Evolutionary conservation across 2,329 filamentous ascomycete species (phyloP).

Genomic region (Ophiocordyceps unilateralis): DNA sequence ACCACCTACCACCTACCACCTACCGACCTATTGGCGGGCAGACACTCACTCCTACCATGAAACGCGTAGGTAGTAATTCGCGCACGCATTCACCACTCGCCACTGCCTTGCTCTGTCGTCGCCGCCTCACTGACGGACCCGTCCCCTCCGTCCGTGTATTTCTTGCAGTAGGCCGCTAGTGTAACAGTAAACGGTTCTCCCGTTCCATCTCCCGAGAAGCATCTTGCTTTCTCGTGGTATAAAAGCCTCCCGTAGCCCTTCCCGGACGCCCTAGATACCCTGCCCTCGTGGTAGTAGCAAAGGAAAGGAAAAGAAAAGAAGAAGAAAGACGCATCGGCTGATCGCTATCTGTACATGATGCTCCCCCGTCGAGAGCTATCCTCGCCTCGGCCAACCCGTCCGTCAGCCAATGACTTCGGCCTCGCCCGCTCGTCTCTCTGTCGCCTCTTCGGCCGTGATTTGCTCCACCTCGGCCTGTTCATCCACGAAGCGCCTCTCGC

Average conservation of each 20-base stretch:
- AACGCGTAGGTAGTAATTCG: too few species aligned
- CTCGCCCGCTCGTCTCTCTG: slow-evolving; percentile 19
- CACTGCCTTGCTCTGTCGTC: too few species aligned
- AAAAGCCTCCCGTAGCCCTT: background rate
- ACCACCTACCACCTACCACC: too few species aligned
- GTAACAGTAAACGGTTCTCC: too few species aligned
- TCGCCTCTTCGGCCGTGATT: slow-evolving; percentile 38
- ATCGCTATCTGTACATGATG: background rate
- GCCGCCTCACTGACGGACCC: too few species aligned
- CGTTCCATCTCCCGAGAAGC: too few species aligned
- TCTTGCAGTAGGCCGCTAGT: too few species aligned
- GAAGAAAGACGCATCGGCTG: background rate
- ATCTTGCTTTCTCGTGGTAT: background rate
- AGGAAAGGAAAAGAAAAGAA: background rate
- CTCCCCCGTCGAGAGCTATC: background rate
- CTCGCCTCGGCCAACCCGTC: background rate
- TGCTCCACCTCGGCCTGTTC: slow-evolving; percentile 52
- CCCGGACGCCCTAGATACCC: background rate
- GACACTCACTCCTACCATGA: too few species aligned
- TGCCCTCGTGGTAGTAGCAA: background rate
- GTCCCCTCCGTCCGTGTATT: too few species aligned
- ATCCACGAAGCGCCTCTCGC: slow-evolving; percentile 75
- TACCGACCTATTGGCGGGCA: too few species aligned
- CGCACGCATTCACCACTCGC: too few species aligned
- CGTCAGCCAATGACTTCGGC: slow-evolving; percentile 17